Evolutionary conservation across 176 grass and related monocot genomes (phyloP).

Genomic region (Rhipidocladum racemiflorum): DNA sequence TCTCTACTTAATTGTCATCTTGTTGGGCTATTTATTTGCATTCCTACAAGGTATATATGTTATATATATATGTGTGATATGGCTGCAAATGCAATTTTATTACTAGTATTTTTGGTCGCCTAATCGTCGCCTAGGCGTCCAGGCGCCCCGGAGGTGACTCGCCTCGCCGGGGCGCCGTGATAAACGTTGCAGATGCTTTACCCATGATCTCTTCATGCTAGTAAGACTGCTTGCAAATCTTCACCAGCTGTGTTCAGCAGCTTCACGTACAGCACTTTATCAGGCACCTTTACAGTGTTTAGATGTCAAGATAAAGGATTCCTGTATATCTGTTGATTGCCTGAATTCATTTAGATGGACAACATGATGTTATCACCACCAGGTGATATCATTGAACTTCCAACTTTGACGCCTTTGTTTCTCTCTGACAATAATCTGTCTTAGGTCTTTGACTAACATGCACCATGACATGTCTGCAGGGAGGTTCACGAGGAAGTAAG

Average conservation of each 20-base stretch:
- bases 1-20: too few species aligned
- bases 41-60: too few species aligned
- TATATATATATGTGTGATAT: too few species aligned
- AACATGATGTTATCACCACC: neutral
- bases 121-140: too few species aligned
- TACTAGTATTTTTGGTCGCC: too few species aligned
- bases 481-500: constrained; percentile 93
- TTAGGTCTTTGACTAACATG: constrained; percentile 27
- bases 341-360: neutral
- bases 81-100: too few species aligned
- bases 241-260: neutral
- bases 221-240: neutral
- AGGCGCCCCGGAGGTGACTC: too few species aligned
- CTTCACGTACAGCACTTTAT: neutral
- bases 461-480: constrained; percentile 36
- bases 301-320: neutral
- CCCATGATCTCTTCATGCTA: constrained; percentile 14
- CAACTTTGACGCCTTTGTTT: neutral
- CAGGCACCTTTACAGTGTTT: neutral
- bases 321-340: neutral
- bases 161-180: too few species aligned
- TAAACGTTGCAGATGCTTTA: neutral
- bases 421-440: neutral
- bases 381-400: neutral
- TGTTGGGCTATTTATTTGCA: too few species aligned